Percentiles rank a stretch among this genome's conserved stretches.
Evolutionary conservation across 441 rosid genomes (phyloP).

Genomic region (Euphorbia schlechtendalii): DNA sequence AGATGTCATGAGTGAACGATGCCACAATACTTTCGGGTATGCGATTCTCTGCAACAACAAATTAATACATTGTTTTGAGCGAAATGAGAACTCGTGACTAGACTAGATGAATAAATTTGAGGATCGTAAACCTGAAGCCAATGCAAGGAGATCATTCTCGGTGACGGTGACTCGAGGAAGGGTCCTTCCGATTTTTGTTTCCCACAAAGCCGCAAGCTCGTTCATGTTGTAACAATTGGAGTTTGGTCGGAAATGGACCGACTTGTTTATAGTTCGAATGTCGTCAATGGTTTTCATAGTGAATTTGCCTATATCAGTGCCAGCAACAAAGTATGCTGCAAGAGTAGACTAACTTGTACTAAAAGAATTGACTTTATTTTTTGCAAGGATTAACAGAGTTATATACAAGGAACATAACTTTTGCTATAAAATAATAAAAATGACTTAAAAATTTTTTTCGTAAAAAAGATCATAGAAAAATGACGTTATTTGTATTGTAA

Average conservation of each 20-base stretch:
- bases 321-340: constrained; percentile 47
- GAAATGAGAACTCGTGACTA: too few species aligned
- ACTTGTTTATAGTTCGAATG: constrained; percentile 30
- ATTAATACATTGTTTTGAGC: too few species aligned
- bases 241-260: constrained; percentile 38
- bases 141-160: constrained; percentile 34
- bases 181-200: constrained; percentile 34
- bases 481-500: too few species aligned
- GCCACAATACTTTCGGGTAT: constrained; percentile 45
- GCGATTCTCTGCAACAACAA: constrained; percentile 26
- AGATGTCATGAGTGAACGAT: constrained; percentile 46
- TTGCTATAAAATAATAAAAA: too few species aligned
- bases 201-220: constrained; percentile 49
- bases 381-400: too few species aligned
- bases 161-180: constrained; percentile 35
- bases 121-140: constrained; percentile 30
- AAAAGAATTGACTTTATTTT: too few species aligned
- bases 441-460: too few species aligned
- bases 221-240: constrained; percentile 36
- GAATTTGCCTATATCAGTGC: constrained; percentile 46
- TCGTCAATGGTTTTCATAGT: constrained; percentile 38
- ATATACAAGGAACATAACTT: too few species aligned
- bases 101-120: too few species aligned
- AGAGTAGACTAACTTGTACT: too few species aligned
- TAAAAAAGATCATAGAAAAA: too few species aligned